These are phyloP conservation scores for Fusarium pininemorale DNA, from an alignment of 2,329 filamentous ascomycete genomes.

Conservation along the genomic window DNA sequence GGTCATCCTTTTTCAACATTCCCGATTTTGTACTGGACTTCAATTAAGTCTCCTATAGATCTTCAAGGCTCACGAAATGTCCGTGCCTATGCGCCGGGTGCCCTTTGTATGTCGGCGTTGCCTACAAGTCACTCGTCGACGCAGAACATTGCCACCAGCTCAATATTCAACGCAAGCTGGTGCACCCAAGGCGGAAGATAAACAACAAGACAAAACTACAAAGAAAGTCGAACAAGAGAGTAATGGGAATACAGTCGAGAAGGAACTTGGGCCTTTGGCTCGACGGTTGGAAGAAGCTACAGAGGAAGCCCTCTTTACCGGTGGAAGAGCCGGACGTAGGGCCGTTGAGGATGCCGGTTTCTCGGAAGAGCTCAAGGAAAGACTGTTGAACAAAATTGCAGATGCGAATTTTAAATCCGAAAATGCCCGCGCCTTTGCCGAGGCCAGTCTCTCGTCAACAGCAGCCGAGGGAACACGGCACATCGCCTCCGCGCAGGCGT, in stretches of 20 bases:
- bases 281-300: slow-evolving; percentile 69
- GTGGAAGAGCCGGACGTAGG: slow-evolving; percentile 66
- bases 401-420: slow-evolving; percentile 64
- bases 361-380: slow-evolving; percentile 68
- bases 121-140: slow-evolving; percentile 18
- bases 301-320: slow-evolving; percentile 67
- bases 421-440: slow-evolving; percentile 58
- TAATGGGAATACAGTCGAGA: background rate
- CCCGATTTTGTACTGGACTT: background rate
- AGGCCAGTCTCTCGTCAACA: slow-evolving; percentile 60
- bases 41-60: too few relatives aligned
- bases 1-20: background rate
- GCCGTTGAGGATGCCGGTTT: slow-evolving; percentile 71
- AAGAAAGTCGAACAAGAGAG: background rate
- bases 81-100: background rate
- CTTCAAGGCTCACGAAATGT: background rate
- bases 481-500: slow-evolving; percentile 73
- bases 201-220: background rate
- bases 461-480: slow-evolving; percentile 75
- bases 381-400: slow-evolving; percentile 65
- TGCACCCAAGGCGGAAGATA: background rate
- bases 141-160: background rate
- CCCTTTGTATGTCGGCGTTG: slow-evolving; percentile 35
- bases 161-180: slow-evolving; percentile 32
- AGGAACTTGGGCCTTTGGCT: slow-evolving; percentile 58